These are phyloP conservation scores for Dichomitus squalens DNA, from an alignment of 1,284 basidiomycete species.

Conservation along the genomic window DNA sequence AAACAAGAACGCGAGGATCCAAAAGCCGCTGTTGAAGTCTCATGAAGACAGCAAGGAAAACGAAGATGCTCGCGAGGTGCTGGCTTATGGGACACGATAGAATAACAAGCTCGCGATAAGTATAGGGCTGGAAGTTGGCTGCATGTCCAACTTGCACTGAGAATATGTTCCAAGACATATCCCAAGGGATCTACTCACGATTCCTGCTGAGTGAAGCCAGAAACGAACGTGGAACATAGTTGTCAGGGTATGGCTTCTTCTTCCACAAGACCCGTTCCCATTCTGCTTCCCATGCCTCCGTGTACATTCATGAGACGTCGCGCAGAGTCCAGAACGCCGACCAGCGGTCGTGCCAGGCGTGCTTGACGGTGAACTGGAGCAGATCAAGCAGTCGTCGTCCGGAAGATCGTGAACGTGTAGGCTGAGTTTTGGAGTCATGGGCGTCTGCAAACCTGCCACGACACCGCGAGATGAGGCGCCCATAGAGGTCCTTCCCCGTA, in stretches of 20 bases:
- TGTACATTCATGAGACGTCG: slow-evolving; percentile 29
- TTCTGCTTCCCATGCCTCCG: slow-evolving; percentile 56
- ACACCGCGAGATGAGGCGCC: not conserved
- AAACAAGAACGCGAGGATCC: slow-evolving; percentile 72
- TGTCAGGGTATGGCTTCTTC: slow-evolving; percentile 77
- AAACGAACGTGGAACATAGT: slow-evolving; percentile 82
- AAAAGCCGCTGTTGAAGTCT: slow-evolving; percentile 65
- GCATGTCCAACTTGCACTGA: slow-evolving; percentile 4
- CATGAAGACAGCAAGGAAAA: slow-evolving; percentile 84
- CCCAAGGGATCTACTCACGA: slow-evolving; percentile 49
- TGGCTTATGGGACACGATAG: slow-evolving; percentile 84
- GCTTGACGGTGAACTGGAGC: slow-evolving; percentile 4
- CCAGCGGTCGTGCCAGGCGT: slow-evolving; percentile 22
- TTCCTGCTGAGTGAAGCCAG: slow-evolving; percentile 78
- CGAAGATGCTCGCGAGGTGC: slow-evolving; percentile 78
- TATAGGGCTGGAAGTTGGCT: slow-evolving; percentile 80
- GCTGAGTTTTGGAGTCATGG: slow-evolving; percentile 3
- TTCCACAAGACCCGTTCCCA: slow-evolving; percentile 92
- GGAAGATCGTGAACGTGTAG: slow-evolving; percentile 1
- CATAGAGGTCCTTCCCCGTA: too few relatives aligned
- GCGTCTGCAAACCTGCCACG: slow-evolving; percentile 11
- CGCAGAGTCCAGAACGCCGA: slow-evolving; percentile 15
- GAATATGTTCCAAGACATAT: not conserved
- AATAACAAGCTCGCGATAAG: slow-evolving; percentile 73
- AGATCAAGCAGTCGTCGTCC: not conserved